Evolutionary conservation across 1,139 yeast species (phyloP).

Genomic region (Saccharomycopsis crataegensis): DNA sequence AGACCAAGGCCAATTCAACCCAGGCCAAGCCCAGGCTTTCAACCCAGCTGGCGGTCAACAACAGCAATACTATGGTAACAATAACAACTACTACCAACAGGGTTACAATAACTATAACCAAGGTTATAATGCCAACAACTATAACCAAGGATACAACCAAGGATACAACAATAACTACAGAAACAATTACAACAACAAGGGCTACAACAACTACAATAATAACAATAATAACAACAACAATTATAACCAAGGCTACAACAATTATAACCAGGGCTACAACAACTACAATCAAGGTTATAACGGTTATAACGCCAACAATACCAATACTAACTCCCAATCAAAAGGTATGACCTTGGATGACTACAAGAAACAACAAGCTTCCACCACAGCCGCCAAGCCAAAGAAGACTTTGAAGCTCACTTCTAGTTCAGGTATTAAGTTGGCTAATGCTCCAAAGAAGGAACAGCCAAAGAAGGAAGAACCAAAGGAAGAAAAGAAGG

Average conservation of each 20-base stretch:
- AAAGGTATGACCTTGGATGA: slow-evolving; percentile 80
- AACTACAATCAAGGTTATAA: slow-evolving; percentile 22
- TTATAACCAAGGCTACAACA: slow-evolving; percentile 20
- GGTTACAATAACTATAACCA: slow-evolving; percentile 25
- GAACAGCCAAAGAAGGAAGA: slow-evolving; percentile 30
- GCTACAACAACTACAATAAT: slow-evolving; percentile 23
- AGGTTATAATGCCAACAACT: slow-evolving; percentile 25
- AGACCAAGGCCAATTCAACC: slow-evolving; percentile 31
- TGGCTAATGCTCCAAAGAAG: slow-evolving; percentile 51
- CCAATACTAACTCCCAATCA: slow-evolving; percentile 17
- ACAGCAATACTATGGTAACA: slow-evolving; percentile 24
- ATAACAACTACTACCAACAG: slow-evolving; percentile 23
- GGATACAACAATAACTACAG: slow-evolving; percentile 25
- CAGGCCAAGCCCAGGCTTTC: slow-evolving; percentile 37
- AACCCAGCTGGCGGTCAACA: slow-evolving; percentile 31
- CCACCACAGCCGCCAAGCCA: slow-evolving; percentile 40
- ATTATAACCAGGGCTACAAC: slow-evolving; percentile 25
- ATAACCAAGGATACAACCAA: slow-evolving; percentile 26
- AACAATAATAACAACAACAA: slow-evolving; percentile 23
- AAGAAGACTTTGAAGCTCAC: slow-evolving; percentile 58
- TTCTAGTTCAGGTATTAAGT: slow-evolving; percentile 58
- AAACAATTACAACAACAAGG: slow-evolving; percentile 27
- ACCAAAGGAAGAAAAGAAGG: slow-evolving; percentile 26
- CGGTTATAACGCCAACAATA: slow-evolving; percentile 5
- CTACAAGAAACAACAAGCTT: slow-evolving; percentile 65